Conservation (phyloP, 495 filamentous ascomycete species). For the Talaromyces stipitatus region DNA sequence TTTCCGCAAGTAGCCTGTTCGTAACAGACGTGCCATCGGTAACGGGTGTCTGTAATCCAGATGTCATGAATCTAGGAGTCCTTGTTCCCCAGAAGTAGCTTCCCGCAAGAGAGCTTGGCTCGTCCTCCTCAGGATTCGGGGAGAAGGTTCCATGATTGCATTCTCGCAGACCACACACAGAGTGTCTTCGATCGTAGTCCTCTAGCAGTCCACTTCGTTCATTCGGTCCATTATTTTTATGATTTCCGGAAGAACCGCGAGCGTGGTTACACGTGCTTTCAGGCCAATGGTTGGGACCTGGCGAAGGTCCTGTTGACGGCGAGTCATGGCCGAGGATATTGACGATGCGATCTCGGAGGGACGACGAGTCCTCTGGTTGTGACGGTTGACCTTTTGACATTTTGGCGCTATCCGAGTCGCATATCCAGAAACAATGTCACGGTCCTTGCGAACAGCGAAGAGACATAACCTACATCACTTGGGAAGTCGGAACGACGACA, state of each 20-base stretch:
- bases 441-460: neutral
- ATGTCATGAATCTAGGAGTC: neutral
- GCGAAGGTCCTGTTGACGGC: neutral
- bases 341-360: slow-evolving; percentile 29
- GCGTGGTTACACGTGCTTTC: no score
- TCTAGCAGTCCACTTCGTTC: slow-evolving; percentile 29
- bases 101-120: neutral
- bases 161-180: slow-evolving; percentile 32
- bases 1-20: slow-evolving; percentile 49
- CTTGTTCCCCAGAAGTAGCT: slow-evolving; percentile 1
- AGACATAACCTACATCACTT: neutral
- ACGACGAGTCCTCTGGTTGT: slow-evolving; percentile 12
- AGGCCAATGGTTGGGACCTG: slow-evolving; percentile 4
- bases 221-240: slow-evolving; percentile 13
- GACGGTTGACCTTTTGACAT: slow-evolving; percentile 3
- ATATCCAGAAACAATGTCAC: neutral
- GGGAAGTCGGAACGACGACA: neutral
- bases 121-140: slow-evolving; percentile 24
- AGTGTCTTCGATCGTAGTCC: slow-evolving; percentile 27
- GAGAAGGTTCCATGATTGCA: slow-evolving; percentile 80
- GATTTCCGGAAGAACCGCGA: neutral
- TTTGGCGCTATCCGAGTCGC: neutral
- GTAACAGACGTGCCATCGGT: slow-evolving; percentile 22
- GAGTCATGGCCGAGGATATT: slow-evolving; percentile 23
- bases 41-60: slow-evolving; percentile 2